Percentiles rank a stretch among this genome's conserved stretches.
Conservation (phyloP, 441 rosid genomes). For the Populus tomentosa region DNA sequence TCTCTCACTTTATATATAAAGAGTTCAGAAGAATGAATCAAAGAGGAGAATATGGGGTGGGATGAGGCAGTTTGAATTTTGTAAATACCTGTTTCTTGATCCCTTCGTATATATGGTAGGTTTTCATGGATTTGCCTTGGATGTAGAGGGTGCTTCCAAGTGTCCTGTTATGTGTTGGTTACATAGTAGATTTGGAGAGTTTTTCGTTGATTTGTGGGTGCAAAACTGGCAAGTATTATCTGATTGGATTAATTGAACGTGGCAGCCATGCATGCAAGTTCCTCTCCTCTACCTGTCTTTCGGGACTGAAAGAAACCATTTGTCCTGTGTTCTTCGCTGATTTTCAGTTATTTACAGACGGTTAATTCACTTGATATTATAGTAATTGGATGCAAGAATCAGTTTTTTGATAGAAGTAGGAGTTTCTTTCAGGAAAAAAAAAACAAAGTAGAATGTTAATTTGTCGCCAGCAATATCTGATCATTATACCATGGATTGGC, state of each 20-base stretch:
- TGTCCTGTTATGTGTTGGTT: constrained; percentile 15
- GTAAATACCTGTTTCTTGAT: neutral
- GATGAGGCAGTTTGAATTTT: neutral
- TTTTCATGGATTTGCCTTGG: neutral
- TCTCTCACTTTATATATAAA: neutral
- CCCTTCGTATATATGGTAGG: neutral
- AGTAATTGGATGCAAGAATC: neutral
- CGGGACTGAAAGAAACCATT: neutral
- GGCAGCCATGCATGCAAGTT: constrained; percentile 23
- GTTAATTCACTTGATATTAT: neutral
- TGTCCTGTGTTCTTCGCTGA: neutral
- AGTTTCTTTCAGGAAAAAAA: neutral
- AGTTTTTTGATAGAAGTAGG: neutral
- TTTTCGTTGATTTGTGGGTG: neutral
- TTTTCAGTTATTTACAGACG: neutral
- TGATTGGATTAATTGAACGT: constrained; percentile 7
- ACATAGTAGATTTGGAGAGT: neutral
- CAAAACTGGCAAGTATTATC: constrained; percentile 12
- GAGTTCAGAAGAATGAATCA: neutral
- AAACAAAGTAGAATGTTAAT: neutral
- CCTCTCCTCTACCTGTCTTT: neutral
- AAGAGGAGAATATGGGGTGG: neutral
- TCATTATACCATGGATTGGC: neutral
- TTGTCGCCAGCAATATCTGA: neutral
- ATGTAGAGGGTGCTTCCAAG: constrained; percentile 9